Evolutionary conservation across 148 eudicot genomes (phyloP), one percentile per base, ranked within the genome.

Genomic region (Rhododendron griersonianum): DNA sequence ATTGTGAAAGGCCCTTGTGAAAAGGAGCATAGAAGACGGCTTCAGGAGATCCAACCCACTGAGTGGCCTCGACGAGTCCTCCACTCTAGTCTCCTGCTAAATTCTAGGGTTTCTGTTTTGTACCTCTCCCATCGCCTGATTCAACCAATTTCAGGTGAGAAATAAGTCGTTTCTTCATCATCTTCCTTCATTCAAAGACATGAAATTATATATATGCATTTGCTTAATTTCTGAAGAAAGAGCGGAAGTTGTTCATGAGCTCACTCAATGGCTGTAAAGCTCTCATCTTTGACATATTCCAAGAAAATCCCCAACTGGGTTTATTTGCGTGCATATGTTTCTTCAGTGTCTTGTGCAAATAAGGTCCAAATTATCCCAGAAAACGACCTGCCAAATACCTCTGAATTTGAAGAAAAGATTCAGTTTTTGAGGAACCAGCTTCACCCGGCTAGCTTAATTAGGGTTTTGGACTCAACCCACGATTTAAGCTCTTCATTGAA

Each of bases 401-500:
- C 83, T 50, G 89, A 89, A 15, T 87, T 90, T 82, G 94, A 89
- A 81, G 89, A 85, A 85, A 89, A 84, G 79, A 86, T 93, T 50
- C 89, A 87, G 8, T 88, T 85, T 89, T 85, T 92, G 28, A 92
- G 84, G 80, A 93, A 88, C 81, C 89, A 85, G 85, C 90, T 93
- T 83, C 86, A 86, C 88, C 93, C 95, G 23, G 93, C 91, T 78
- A 88, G 81, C 78, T 87, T 94, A 84, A 86, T 89, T 39, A 55
- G 83, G 83, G 92, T 93, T 80, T 88, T 94, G 87, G 91, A 91
- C 89, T 80, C 84, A 75, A 93, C 91, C 19, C 81, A 84, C 83
- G 98, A 94, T 90, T 82, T 92, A 85, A 90, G 84, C 69, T 91
- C 93, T 75, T 92, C 98, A 85, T 3, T 93, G n/a, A 91, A 88